Conservation (phyloP, 805 yeast genomes). For the Lipomyces sp. region DNA sequence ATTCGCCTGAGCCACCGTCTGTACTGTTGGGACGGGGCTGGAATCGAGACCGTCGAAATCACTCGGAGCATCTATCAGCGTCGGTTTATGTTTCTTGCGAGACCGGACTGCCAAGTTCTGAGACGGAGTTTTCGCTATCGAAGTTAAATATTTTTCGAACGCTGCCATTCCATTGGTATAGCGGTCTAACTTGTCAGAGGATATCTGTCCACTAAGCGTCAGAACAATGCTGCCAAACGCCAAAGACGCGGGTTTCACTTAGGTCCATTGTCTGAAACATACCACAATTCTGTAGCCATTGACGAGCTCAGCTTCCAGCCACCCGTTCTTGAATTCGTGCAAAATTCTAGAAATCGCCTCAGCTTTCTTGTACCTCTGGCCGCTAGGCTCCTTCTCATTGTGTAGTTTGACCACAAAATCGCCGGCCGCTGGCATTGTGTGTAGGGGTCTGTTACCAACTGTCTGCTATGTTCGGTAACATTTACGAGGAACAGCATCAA, state of each 20-base stretch:
- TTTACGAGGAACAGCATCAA: no score
- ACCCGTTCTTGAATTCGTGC: conserved; percentile 5
- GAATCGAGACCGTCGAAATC: background rate
- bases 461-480: no score
- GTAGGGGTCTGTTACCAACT: no score
- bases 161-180: conserved; percentile 9
- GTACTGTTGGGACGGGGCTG: background rate
- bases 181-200: background rate
- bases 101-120: background rate
- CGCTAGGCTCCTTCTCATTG: background rate
- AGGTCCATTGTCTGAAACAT: background rate
- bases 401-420: background rate
- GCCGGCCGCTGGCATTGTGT: background rate
- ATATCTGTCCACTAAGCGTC: background rate
- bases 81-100: background rate
- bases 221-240: background rate
- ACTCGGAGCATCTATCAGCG: background rate
- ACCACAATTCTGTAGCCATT: conserved; percentile 4
- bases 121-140: background rate
- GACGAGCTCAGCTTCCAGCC: conserved; percentile 7
- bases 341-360: conserved; percentile 2
- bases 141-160: background rate
- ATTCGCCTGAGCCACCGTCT: background rate
- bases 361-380: background rate
- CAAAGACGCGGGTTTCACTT: background rate